phyloP scores from a whole-genome alignment of 345 rosid species.

The Rubroshorea leprosula region DNA sequence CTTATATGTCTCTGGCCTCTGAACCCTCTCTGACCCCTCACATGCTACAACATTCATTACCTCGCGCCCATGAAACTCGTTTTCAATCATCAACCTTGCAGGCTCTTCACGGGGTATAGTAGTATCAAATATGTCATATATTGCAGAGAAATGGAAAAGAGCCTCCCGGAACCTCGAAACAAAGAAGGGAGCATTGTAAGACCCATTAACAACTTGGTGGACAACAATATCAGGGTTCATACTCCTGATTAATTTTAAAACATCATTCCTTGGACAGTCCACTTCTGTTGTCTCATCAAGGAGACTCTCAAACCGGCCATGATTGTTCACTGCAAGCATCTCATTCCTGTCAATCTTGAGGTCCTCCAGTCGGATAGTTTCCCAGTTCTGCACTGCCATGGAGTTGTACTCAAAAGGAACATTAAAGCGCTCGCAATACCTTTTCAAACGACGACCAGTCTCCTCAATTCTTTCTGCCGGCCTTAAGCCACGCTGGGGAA shows the following conservation, averaged over 20 bases:
- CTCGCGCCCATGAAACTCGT: constrained; percentile 45
- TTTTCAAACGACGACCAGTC: constrained; percentile 60
- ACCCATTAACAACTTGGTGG: constrained; percentile 41
- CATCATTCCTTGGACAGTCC: constrained; percentile 54
- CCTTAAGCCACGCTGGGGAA: constrained; percentile 67
- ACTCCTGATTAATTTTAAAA: constrained; percentile 50
- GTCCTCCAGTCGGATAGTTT: constrained; percentile 50
- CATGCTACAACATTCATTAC: constrained; percentile 61
- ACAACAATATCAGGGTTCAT: constrained; percentile 53
- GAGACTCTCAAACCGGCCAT: constrained; percentile 52
- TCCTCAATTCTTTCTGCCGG: constrained; percentile 64
- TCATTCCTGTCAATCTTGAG: constrained; percentile 45
- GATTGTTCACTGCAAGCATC: constrained; percentile 55
- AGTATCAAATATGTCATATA: constrained; percentile 56
- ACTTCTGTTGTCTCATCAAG: constrained; percentile 55
- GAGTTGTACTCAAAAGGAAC: constrained; percentile 76
- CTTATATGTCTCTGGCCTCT: constrained; percentile 83
- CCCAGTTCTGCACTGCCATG: constrained; percentile 84
- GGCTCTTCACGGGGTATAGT: constrained; percentile 38
- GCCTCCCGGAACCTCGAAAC: constrained; percentile 75
- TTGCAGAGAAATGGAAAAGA: constrained; percentile 60
- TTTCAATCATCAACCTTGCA: constrained; percentile 57
- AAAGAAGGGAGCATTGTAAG: constrained; percentile 66
- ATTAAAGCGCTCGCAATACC: constrained; percentile 55
- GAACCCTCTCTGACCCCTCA: constrained; percentile 71